phyloP scores from a whole-genome alignment of 495 filamentous ascomycete species.

The Polyplosphaeria fusca region DNA sequence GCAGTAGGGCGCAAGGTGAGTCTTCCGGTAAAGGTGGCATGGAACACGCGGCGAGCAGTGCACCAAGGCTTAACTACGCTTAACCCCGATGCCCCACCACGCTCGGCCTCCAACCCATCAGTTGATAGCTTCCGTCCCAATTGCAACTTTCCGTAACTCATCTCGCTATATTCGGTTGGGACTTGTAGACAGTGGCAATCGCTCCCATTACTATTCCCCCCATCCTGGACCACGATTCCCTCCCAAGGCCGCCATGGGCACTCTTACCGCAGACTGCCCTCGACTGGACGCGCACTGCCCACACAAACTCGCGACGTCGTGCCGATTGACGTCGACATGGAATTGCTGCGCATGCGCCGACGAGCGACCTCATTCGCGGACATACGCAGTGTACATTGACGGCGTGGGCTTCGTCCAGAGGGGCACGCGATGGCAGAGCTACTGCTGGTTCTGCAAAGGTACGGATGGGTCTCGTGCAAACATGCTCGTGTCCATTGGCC shows the following conservation, averaged over 20 bases:
- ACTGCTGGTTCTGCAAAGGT: slow-evolving; percentile 50
- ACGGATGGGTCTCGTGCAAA: neutral
- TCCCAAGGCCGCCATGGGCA: slow-evolving; percentile 45
- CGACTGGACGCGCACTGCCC: slow-evolving; percentile 41
- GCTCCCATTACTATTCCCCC: no score
- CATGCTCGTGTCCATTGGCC: neutral
- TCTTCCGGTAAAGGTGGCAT: no score
- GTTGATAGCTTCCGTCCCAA: no score
- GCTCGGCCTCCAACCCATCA: no score
- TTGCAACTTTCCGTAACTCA: no score
- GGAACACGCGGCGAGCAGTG: no score
- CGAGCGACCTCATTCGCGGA: slow-evolving; percentile 39
- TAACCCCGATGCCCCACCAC: no score
- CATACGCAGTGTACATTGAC: slow-evolving; percentile 45
- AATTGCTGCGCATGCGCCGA: slow-evolving; percentile 47
- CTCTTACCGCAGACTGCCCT: slow-evolving; percentile 42
- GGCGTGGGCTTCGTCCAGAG: slow-evolving; percentile 45
- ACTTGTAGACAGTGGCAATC: no score
- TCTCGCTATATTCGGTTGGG: no score
- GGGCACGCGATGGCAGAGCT: slow-evolving; percentile 46
- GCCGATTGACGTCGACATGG: slow-evolving; percentile 43
- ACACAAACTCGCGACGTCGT: slow-evolving; percentile 48
- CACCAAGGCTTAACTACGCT: no score
- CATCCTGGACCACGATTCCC: no score
- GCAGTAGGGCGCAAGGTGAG: no score